Base-by-base conservation (phyloP, 1,139 yeast species). In the Taphrina sp. region DNA sequence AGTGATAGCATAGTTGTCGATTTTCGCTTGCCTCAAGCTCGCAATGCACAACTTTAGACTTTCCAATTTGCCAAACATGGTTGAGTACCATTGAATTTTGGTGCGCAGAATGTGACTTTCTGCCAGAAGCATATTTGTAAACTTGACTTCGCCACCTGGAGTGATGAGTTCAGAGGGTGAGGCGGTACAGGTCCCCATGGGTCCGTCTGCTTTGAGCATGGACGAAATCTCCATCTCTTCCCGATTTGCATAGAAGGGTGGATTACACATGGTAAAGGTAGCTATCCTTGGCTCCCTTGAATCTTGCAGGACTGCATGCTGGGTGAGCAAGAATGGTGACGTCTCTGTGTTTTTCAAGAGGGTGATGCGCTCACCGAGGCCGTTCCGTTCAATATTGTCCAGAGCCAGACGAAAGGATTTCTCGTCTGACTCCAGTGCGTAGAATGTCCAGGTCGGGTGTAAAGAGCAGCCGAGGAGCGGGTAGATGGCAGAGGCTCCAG, bases 201-300 rank as follows among this genome's bases (percentile, higher is more conserved):
- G 39, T 7, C 41, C 57, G 2, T 16, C 26, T 3, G 28, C 19
- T 45, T 64, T 64, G 23, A 16, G 14, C 3, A 36, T 37, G 24
- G 52, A 49, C 24, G 64, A 61, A 2, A 46, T 34, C 3, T 46
- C 45, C 45, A 73, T 59, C 33, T 73, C 76, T 0, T 62, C 64
- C 0, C 26, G 8, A 0, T 73, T 67, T 2, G 60, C 52, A 59
- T 74, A 75, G 59, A 75, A 75, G 1, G 78, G 78, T 2, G 78
- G 78, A 58, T 75, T 75, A 59, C 78, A 74, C 63, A 75, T 67
- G 1, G 68, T 39, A 26, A 49, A 49, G 10, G 39, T 23, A 7
- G 31, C 31, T 5, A 47, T 26, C 8, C 16, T 10, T 8, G 24
- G 37, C 14, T 26, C 12, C 2, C 17, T 5, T n/a, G n/a, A n/a